A percentile compares a stretch with the other conserved stretches of the same genome.
These are phyloP conservation scores for Lepidium aucheri DNA, from an alignment of 345 rosid genomes.

Conservation along the genomic window DNA sequence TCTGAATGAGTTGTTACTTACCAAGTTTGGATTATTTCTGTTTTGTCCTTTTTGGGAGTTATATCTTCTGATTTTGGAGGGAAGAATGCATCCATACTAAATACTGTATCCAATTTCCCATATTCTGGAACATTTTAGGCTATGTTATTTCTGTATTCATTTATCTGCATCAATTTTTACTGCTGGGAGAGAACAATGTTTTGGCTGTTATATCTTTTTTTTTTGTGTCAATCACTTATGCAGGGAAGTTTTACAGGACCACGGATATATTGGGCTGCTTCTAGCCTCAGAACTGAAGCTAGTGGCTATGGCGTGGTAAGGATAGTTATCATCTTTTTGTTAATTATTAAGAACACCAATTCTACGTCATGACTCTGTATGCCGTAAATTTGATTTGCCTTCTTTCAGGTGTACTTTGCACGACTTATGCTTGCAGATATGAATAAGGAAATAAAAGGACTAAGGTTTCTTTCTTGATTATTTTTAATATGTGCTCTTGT, in stretches of 20 bases:
- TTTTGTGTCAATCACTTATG: slow-evolving; percentile 55
- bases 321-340: neutral
- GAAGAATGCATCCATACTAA: neutral
- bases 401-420: slow-evolving; percentile 89
- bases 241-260: slow-evolving; percentile 99
- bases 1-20: neutral
- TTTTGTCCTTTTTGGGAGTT: neutral
- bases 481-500: neutral
- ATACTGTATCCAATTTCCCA: neutral
- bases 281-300: slow-evolving; percentile 99
- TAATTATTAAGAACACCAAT: neutral
- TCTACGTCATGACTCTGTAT: neutral
- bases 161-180: neutral
- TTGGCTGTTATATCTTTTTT: slow-evolving; percentile 34
- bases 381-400: neutral
- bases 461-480: slow-evolving; percentile 47
- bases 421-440: slow-evolving; percentile 89
- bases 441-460: slow-evolving; percentile 92
- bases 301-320: slow-evolving; percentile 99
- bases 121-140: neutral
- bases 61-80: neutral
- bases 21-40: neutral
- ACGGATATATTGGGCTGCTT: slow-evolving; percentile 92
- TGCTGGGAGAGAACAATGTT: slow-evolving; percentile 16
- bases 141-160: neutral